Evolutionary conservation across 2,329 filamentous ascomycete genomes (phyloP), one percentile per base, ranked within the genome.

Genomic region (Fusarium sp.): DNA sequence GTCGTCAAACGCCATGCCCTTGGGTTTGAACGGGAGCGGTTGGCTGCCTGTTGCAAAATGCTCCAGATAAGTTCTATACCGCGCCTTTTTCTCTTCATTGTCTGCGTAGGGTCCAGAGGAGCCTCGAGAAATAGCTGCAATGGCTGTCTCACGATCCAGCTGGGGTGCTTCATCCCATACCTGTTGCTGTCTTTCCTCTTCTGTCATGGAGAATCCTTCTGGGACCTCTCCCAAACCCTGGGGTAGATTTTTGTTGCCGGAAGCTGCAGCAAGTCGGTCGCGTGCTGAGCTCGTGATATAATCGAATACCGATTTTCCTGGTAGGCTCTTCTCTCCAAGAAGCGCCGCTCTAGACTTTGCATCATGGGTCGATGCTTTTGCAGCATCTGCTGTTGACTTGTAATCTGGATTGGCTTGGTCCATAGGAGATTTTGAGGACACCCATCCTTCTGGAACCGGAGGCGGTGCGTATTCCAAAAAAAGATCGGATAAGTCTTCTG

Each of bases 261-360:
- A 94, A 2, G 91, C 91, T 17, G 90, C 87, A 7, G 89, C 94
- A 50, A 99, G 88, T 32, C 92, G 90, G 58, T 96, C 92, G 70
- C 96, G 91, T 8, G 93, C 90, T 39, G 93, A 89, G 0, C 94
- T 87, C 0, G 93, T 93, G 74, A 99, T 88, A 82, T 93, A 99
- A 82, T 98, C 95, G 81, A 98, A 99, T 6, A 99, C 91, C 0
- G 96, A 98, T 84, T 98, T 98, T 2, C 94, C 94, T 0, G 95
- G 95, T 1, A 98, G 85, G 41, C 77, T 72, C 44, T 89, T 87
- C 83, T 98, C 96, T 41, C 95, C 95, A 3, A 98, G 87, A 2
- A 97, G 86, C 8, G 90, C 90, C 18, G 95, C 95, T 70, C 96
- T 90, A 47, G 92, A 87, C 78, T 90, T 92, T 2, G 94, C 91